Conservation (phyloP, 192 early-diverging fungal species). For the Tieghemiomyces parasiticus region DNA sequence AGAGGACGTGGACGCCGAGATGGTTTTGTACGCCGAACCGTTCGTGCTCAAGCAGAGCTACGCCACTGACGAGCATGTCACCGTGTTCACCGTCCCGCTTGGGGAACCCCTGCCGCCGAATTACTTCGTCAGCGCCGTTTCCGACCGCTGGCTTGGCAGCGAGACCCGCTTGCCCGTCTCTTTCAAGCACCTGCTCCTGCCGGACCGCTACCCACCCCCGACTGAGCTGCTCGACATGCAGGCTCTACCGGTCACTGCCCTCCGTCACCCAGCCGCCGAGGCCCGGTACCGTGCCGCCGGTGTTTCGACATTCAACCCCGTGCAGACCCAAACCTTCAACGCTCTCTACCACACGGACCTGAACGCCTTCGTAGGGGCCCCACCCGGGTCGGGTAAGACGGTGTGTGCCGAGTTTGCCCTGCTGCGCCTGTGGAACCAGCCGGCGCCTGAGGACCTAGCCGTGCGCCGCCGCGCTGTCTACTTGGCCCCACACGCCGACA, state of each 20-base stretch:
- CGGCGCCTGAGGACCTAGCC: constrained; percentile 18
- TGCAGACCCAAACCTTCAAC: constrained; percentile 94
- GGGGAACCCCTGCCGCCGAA: constrained; percentile 91
- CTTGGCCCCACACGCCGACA: constrained; percentile 76
- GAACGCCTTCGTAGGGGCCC: constrained; percentile 81
- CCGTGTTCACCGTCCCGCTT: constrained; percentile 82
- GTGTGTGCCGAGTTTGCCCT: constrained; percentile 91
- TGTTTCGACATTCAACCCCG: constrained; percentile 70
- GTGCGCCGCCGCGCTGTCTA: constrained; percentile 57
- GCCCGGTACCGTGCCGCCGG: constrained; percentile 33
- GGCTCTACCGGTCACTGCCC: constrained; percentile 64
- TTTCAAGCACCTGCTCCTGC: constrained; percentile 82
- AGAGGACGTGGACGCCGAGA: constrained; percentile 86
- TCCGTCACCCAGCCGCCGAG: constrained; percentile 65
- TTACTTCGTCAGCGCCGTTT: constrained; percentile 85
- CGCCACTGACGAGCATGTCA: constrained; percentile 63
- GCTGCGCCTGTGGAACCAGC: constrained; percentile 60
- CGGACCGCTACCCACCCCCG: constrained; percentile 84
- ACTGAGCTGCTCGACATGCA: constrained; percentile 92
- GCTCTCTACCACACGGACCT: constrained; percentile 77
- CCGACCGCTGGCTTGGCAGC: constrained; percentile 89
- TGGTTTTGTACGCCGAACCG: constrained; percentile 77
- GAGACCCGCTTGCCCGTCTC: constrained; percentile 88
- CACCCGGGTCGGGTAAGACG: constrained; percentile 91
- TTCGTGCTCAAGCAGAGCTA: constrained; percentile 83